Percentiles rank a stretch among this genome's conserved stretches.
Conservation (phyloP, 2,329 filamentous ascomycete species). For the Bipolaris cookei region DNA sequence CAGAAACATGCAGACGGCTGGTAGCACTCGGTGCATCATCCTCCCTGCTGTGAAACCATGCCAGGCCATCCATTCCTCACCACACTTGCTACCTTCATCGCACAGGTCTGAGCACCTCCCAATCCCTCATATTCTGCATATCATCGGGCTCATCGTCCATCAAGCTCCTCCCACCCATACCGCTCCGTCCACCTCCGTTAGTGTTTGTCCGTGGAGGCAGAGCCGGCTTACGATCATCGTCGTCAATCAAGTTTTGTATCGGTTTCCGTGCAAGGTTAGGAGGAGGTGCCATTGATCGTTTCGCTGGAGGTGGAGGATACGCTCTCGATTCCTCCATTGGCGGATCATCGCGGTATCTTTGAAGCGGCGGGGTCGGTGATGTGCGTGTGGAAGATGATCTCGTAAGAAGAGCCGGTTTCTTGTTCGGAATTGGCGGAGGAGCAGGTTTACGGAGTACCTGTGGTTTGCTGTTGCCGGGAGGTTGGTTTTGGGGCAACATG, state of each 20-base stretch:
- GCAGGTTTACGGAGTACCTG: constrained; percentile 44
- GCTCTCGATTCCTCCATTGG: constrained; percentile 13
- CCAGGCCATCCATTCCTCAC: background rate
- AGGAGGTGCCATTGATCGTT: constrained; percentile 38
- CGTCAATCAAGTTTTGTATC: constrained; percentile 29
- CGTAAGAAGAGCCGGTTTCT: constrained; percentile 41
- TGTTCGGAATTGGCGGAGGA: constrained; percentile 42
- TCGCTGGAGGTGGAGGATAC: constrained; percentile 22
- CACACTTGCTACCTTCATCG: background rate
- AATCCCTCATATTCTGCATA: constrained; percentile 44
- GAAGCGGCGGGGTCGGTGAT: constrained; percentile 16
- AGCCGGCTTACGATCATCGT: constrained; percentile 30
- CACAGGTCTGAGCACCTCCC: constrained; percentile 48
- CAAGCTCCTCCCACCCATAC: constrained; percentile 33
- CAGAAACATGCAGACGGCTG: background rate
- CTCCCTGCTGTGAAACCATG: background rate
- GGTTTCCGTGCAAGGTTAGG: constrained; percentile 22
- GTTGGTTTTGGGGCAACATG: constrained; percentile 8
- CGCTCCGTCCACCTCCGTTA: constrained; percentile 25
- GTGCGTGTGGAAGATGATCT: constrained; percentile 16
- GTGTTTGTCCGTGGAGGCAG: constrained; percentile 44
- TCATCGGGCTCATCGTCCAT: constrained; percentile 47
- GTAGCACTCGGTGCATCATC: background rate
- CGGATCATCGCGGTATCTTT: constrained; percentile 36
- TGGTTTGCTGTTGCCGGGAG: constrained; percentile 18